These are phyloP conservation scores for Fusarium camptoceras DNA, from an alignment of 2,329 filamentous ascomycete species.

Conservation along the genomic window DNA sequence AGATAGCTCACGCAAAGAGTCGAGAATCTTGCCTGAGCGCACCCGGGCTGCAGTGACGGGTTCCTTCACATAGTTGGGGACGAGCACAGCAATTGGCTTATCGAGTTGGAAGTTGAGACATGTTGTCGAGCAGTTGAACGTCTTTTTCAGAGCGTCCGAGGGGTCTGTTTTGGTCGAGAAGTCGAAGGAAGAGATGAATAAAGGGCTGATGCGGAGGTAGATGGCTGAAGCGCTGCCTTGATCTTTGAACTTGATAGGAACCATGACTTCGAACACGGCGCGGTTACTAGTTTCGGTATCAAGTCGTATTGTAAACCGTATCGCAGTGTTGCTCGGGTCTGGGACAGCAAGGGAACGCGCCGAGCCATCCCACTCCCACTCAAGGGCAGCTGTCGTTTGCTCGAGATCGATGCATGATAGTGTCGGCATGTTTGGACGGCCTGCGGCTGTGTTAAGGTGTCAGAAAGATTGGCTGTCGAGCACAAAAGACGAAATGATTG, in stretches of 20 bases:
- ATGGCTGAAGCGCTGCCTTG: slow-evolving; percentile 4
- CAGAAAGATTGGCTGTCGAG: neutral
- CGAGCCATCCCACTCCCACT: slow-evolving; percentile 11
- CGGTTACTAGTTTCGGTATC: neutral
- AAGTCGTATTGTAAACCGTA: slow-evolving; percentile 1
- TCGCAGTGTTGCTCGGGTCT: slow-evolving; percentile 3
- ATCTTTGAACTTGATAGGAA: slow-evolving; percentile 24
- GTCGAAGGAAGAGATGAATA: neutral
- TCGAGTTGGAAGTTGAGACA: slow-evolving; percentile 1
- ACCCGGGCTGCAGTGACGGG: slow-evolving; percentile 1
- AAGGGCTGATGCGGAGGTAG: slow-evolving; percentile 8
- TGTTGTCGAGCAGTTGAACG: neutral
- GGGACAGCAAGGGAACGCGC: neutral
- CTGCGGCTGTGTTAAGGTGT: neutral
- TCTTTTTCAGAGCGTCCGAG: neutral
- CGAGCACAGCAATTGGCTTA: neutral
- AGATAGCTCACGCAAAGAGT: slow-evolving; percentile 5
- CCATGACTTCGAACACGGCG: slow-evolving; percentile 14
- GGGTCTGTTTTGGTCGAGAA: neutral
- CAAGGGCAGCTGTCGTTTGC: slow-evolving; percentile 2
- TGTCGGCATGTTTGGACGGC: neutral
- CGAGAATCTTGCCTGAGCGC: slow-evolving; percentile 13
- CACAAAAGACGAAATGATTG: neutral
- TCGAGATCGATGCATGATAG: slow-evolving; percentile 1
- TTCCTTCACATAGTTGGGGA: neutral